phyloP scores from a whole-genome alignment of 176 grass and related monocot genomes.

The Oryza glaberrima region DNA sequence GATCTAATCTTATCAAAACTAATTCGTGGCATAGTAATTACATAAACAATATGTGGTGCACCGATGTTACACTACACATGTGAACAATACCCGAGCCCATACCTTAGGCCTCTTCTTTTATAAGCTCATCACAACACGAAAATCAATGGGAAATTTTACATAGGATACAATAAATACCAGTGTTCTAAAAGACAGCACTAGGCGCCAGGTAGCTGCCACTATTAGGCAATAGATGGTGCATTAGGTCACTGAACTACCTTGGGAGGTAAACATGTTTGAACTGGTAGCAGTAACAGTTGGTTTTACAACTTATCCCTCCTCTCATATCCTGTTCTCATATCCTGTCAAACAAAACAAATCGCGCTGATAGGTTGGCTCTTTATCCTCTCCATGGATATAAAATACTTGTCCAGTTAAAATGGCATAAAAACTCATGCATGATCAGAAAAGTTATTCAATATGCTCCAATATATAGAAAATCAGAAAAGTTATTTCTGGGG shows the following conservation, averaged over 20 bases:
- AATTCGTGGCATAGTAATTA: not conserved
- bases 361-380: not conserved
- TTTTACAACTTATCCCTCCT: too few relatives aligned
- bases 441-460: not conserved
- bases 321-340: not conserved
- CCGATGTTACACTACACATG: not conserved
- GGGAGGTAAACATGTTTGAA: not conserved
- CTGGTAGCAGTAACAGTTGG: not conserved
- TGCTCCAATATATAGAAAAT: not conserved
- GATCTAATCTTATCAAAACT: not conserved
- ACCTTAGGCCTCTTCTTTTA: too few relatives aligned
- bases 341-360: not conserved
- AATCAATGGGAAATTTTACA: conserved; percentile 4
- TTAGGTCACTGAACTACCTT: too few relatives aligned
- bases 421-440: not conserved
- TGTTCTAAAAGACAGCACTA: too few relatives aligned
- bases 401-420: not conserved
- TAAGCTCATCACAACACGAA: not conserved
- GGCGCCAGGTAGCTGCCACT: too few relatives aligned
- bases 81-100: not conserved
- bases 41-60: not conserved
- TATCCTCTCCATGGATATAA: not conserved
- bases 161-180: not conserved
- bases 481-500: too few relatives aligned
- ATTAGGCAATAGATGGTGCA: too few relatives aligned